phyloP scores from a whole-genome alignment of 768 basidiomycete genomes.

The Lactifluus hygrophoroides region DNA sequence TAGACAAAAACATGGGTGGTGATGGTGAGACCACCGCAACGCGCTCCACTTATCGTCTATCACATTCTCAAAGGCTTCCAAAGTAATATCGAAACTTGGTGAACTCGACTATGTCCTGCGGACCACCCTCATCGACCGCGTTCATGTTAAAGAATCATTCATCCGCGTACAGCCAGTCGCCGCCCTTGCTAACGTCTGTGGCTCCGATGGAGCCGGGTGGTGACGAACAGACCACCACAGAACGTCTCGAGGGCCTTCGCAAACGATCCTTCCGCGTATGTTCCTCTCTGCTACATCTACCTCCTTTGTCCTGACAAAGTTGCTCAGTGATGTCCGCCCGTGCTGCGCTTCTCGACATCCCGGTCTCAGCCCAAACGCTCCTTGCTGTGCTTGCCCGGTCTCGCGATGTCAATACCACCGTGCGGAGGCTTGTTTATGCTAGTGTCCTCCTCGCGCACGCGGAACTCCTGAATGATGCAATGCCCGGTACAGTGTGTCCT shows the following conservation, averaged over 20 bases:
- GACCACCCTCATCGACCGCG: no score
- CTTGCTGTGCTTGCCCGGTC: conserved; percentile 63
- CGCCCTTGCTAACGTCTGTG: conserved; percentile 69
- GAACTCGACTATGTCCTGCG: conserved; percentile 75
- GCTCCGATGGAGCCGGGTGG: conserved; percentile 51
- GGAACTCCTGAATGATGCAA: conserved; percentile 20
- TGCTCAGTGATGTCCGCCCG: conserved; percentile 80
- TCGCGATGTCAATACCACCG: conserved; percentile 66
- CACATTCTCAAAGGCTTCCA: conserved; percentile 67
- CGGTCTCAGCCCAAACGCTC: conserved; percentile 46
- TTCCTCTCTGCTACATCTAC: conserved; percentile 1
- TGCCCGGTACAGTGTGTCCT: conserved; percentile 49
- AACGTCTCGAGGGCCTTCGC: conserved; percentile 54
- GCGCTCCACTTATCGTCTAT: conserved; percentile 40
- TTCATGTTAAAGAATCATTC: conserved; percentile 71
- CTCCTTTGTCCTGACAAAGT: neutral
- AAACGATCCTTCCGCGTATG: conserved; percentile 72
- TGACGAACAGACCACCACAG: conserved; percentile 44
- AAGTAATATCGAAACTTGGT: conserved; percentile 72
- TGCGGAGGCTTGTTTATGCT: conserved; percentile 69
- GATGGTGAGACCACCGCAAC: conserved; percentile 44
- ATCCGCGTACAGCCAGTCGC: conserved; percentile 76
- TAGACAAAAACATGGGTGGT: conserved; percentile 28
- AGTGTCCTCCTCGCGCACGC: conserved; percentile 41
- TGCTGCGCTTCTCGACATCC: conserved; percentile 64